Base-by-base conservation (phyloP, 2,329 filamentous ascomycete genomes). In the Aureobasidium musti region DNA sequence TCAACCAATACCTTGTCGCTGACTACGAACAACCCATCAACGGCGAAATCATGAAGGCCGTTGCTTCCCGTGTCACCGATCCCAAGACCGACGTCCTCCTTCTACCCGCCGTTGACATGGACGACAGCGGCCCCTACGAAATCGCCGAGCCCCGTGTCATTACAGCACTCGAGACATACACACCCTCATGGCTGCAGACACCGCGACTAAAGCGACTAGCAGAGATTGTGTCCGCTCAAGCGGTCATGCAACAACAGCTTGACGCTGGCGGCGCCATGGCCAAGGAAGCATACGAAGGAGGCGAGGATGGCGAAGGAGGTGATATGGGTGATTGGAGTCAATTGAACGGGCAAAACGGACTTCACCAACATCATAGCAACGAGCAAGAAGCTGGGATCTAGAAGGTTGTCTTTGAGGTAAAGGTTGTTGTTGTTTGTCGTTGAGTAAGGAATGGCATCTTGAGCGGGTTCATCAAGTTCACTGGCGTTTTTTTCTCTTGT, bases 21-120 rank as follows among this genome's bases (percentile, higher is more conserved):
- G 95, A 99, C 79, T 99, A 99, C 78, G 95, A 99, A 80, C 95
- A 98, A 80, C 95, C 95, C 43, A 99, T 99, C 79, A 98, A 99
- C 74, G 95, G 94, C 76, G 95, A 99, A 78, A 99, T 99, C 76
- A 99, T 99, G 95, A 99, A 99, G 82, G 95, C 95, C 8, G 96
- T 99, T 63, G 95, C 96, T 8, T 97, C 92, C 45, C 87, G 93
- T 63, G 95, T 99, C 54, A 98, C 94, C 1, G 95, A 99, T 82
- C 76, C 76, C 17, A 99, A 99, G 88, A 96, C 92, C 74, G 95
- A 98, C 73, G 93, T 98, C 3, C 84, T 99, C 63, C 87, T 99
- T 67, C 84, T 99, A 54, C 90, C 94, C 67, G 92, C 95, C 57
- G 93, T 99, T 67, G 95, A 99, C 78, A 97, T 99, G 93, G 95